Percentiles rank a stretch among this genome's conserved stretches.
phyloP scores from a whole-genome alignment of 2,329 filamentous ascomycete species.

The Ascochyta pisi region DNA sequence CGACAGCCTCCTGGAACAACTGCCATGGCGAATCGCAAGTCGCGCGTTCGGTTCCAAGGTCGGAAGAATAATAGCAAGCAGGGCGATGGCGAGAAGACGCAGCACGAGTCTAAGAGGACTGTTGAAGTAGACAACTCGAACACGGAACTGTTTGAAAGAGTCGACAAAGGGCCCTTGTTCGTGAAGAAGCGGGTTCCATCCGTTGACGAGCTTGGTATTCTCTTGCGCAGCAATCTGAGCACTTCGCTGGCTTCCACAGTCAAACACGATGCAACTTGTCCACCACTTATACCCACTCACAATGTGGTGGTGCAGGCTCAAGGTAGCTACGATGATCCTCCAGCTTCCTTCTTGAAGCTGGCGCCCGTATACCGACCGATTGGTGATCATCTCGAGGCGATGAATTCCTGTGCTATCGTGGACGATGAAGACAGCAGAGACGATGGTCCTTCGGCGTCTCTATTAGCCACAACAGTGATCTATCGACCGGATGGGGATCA shows the following conservation, averaged over 20 bases:
- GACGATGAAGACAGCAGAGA: background rate
- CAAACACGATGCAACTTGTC: background rate
- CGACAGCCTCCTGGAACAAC: background rate
- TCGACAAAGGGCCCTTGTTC: background rate
- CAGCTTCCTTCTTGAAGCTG: background rate
- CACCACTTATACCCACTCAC: background rate
- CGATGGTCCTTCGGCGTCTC: background rate
- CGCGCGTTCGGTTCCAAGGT: background rate
- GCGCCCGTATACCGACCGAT: background rate
- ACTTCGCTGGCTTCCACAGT: background rate
- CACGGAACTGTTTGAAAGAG: background rate
- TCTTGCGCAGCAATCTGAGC: conserved; percentile 7
- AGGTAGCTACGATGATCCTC: background rate
- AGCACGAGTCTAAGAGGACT: background rate
- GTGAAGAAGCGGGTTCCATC: conserved; percentile 10
- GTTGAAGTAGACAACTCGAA: background rate
- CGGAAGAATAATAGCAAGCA: background rate
- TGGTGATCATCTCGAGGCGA: background rate
- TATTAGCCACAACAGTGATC: background rate
- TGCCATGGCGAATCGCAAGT: conserved; percentile 1
- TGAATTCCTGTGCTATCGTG: too few relatives aligned
- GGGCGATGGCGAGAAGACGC: background rate
- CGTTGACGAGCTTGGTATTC: background rate
- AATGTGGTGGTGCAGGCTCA: background rate
- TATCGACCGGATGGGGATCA: background rate